A percentile compares a stretch with the other conserved stretches of the same genome.
phyloP scores from a whole-genome alignment of 257 asterid genomes.

The Solanum etuberosum region DNA sequence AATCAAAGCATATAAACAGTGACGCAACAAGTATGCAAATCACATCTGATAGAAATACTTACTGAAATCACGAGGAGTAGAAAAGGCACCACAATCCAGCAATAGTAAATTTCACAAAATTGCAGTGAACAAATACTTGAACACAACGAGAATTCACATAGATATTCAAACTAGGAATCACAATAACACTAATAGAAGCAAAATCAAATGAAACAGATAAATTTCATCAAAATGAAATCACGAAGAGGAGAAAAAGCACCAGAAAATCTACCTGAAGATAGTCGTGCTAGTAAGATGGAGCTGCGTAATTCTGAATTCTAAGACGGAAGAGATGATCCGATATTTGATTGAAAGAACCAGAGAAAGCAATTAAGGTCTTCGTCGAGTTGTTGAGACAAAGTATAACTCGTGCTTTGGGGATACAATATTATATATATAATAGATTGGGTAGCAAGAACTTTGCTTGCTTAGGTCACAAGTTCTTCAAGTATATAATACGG shows the following conservation, averaged over 20 bases:
- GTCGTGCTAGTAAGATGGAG: background rate
- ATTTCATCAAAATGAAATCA: background rate
- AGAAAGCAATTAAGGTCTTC: background rate
- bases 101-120: background rate
- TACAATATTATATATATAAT: background rate
- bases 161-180: background rate
- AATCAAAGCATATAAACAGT: background rate
- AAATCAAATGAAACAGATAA: background rate
- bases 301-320: background rate
- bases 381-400: background rate
- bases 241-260: background rate
- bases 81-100: background rate
- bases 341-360: background rate
- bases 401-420: background rate
- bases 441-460: background rate
- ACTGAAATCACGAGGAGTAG: background rate
- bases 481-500: background rate
- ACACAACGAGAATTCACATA: background rate
- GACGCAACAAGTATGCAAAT: background rate
- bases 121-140: background rate
- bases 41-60: background rate
- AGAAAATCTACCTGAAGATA: background rate
- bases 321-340: background rate
- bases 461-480: conserved; percentile 7
- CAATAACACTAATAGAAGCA: background rate